A percentile compares a stretch with the other conserved stretches of the same genome.
Evolutionary conservation across 2,329 filamentous ascomycete species (phyloP).

Genomic region (Eurotiales sp.): DNA sequence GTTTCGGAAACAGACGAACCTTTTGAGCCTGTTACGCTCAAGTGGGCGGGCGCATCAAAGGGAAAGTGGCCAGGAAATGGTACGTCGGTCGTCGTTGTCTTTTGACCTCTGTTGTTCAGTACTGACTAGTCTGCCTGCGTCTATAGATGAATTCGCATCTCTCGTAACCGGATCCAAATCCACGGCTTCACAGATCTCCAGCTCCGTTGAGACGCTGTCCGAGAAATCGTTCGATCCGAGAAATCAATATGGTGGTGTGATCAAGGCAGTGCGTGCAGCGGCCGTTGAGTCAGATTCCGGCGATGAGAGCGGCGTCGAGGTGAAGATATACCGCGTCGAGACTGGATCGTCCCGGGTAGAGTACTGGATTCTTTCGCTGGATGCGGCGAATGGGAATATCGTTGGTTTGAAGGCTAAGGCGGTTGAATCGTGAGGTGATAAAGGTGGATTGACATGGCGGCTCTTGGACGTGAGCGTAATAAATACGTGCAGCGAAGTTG

Average conservation of each 20-base stretch:
- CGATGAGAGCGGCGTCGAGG: conserved; percentile 48
- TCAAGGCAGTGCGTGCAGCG: conserved; percentile 53
- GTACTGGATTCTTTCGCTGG: conserved; percentile 73
- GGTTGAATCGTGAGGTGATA: conserved; percentile 69
- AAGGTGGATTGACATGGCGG: too few species aligned
- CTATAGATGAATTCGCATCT: conserved; percentile 63
- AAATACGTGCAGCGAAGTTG: too few species aligned
- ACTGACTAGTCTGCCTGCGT: conserved; percentile 1
- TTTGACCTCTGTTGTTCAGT: background rate
- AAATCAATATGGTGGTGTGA: conserved; percentile 58
- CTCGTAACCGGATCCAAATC: conserved; percentile 48
- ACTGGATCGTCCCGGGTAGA: conserved; percentile 62
- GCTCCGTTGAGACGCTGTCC: conserved; percentile 59
- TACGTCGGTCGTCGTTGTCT: conserved; percentile 20
- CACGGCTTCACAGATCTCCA: conserved; percentile 25
- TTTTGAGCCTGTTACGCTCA: conserved; percentile 71
- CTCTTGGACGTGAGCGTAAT: too few species aligned
- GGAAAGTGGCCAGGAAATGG: conserved; percentile 34
- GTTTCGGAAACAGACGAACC: conserved; percentile 80
- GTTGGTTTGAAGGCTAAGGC: conserved; percentile 76
- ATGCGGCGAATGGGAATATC: conserved; percentile 57
- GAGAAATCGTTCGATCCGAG: conserved; percentile 68
- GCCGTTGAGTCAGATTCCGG: conserved; percentile 25
- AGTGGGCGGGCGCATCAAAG: conserved; percentile 43
- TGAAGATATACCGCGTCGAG: conserved; percentile 70